A percentile compares a stretch with the other conserved stretches of the same genome.
Evolutionary conservation across 495 filamentous ascomycete species (phyloP).

Genomic region (Penicillium pancosmium): DNA sequence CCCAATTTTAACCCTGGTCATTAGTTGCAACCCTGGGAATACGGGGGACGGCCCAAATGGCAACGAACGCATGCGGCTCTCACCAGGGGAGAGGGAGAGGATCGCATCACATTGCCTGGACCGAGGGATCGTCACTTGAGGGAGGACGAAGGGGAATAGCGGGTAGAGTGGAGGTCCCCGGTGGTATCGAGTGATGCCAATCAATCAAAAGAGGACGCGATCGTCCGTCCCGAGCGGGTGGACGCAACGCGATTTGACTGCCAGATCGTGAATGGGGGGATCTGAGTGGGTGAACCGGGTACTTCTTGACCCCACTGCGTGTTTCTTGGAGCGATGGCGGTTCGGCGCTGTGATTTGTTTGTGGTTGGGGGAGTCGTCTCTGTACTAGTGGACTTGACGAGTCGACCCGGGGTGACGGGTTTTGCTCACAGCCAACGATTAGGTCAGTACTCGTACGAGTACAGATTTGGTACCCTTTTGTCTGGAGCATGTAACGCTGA

Average conservation of each 20-base stretch:
- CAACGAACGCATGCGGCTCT: constrained; percentile 7
- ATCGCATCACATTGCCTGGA: not conserved
- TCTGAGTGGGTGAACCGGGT: not conserved
- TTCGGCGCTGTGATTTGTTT: constrained; percentile 5
- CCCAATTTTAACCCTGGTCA: not conserved
- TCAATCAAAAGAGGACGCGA: not conserved
- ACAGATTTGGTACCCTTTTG: not conserved
- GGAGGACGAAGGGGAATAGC: constrained; percentile 2
- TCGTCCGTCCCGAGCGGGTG: constrained; percentile 4
- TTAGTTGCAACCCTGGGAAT: not conserved
- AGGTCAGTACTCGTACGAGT: not conserved
- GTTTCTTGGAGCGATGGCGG: constrained; percentile 1
- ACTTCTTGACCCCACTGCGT: not conserved
- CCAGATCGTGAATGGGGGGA: not conserved
- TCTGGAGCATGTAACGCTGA: not conserved
- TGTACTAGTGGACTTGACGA: not conserved
- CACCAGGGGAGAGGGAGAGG: not conserved
- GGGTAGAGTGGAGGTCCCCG: no score
- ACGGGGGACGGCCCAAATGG: constrained; percentile 5
- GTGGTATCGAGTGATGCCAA: not conserved
- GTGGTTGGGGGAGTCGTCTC: not conserved
- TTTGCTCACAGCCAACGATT: not conserved
- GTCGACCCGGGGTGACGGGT: not conserved
- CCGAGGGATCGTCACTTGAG: constrained; percentile 3
- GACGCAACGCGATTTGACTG: constrained; percentile 1